These are phyloP conservation scores for Gamsiella multidivaricata DNA, from an alignment of 192 early-diverging fungal genomes.

Conservation along the genomic window DNA sequence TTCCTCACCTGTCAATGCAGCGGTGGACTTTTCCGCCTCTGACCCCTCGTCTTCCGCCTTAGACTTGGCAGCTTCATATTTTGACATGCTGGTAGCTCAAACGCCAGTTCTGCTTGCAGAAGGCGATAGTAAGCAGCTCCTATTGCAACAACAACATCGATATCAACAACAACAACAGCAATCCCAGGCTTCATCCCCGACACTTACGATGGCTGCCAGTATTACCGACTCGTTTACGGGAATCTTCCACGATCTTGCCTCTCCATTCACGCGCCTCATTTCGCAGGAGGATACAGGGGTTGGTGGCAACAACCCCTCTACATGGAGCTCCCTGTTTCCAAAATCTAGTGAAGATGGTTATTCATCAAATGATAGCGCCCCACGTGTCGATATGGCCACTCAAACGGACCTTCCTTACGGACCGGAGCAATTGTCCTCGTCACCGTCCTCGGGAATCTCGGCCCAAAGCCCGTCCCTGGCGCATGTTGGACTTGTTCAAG, in stretches of 20 bases:
- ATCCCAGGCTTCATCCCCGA: constrained; percentile 1
- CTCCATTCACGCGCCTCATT: constrained; percentile 21
- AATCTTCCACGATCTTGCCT: constrained; percentile 10
- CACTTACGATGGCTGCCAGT: constrained; percentile 8
- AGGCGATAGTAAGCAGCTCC: constrained; percentile 14
- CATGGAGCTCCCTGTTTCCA: constrained; percentile 37
- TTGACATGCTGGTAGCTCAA: constrained; percentile 32
- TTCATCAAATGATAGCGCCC: background rate
- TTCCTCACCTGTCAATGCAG: constrained; percentile 5
- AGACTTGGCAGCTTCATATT: constrained; percentile 15
- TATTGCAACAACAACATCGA: constrained; percentile 12
- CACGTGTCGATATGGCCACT: constrained; percentile 3
- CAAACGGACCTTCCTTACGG: constrained; percentile 2
- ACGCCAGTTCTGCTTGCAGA: constrained; percentile 17
- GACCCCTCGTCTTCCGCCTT: background rate
- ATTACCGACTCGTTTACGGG: constrained; percentile 10
- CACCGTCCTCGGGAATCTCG: background rate
- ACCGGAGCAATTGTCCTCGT: too few relatives aligned
- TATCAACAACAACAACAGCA: constrained; percentile 13
- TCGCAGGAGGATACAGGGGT: constrained; percentile 22
- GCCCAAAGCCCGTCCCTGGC: background rate
- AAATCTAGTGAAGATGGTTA: constrained; percentile 3
- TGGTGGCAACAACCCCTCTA: constrained; percentile 10
- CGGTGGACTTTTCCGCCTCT: background rate
- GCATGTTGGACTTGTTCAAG: background rate